Base-by-base conservation (phyloP, 208 protist species). In the Trypanosoma avium region DNA sequence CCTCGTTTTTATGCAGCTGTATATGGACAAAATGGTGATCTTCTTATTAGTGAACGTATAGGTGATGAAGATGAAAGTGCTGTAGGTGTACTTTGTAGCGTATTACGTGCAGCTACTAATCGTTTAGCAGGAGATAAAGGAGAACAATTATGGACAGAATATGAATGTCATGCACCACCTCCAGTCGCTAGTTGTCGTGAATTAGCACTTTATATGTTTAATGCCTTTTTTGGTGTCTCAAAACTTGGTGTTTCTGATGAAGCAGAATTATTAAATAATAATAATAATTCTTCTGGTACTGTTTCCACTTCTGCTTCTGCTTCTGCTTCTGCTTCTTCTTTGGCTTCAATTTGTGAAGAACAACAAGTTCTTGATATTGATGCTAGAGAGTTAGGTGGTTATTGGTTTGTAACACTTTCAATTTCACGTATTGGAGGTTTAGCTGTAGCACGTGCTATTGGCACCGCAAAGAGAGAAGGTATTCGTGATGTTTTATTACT, bases 141-240 rank as follows among this genome's bases (percentile, higher is more conserved):
- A 1, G 83, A 91, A 73, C 72, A 79, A 68, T 60, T 96, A 27
- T 96, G 84, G 87, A 83, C 74, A 8, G 86, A 93, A 64, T 96
- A 84, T 63, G 90, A 93, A 65, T 88, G 83, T 8, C 76, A 92
- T 59, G 56, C 74, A 1, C 46, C 73, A 8, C 80, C 83, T 2
- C 45, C 74, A 36, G 40, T 82, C 10, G 40, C 30, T 27, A 73
- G 74, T 0, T 38, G 66, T 4, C 67, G 77, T 7, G 81, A 84
- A 46, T 67, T 96, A 46, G 50, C 70, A 9, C 33, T 84, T 17
- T 77, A 86, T 45, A 81, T 96, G 42, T 93, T 96, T 56, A 65
- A 79, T 40, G 53, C 74, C 21, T 87, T 95, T 47, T 83, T 90
- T 52, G 89, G 89, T 21, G 30, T 59, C 8, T 63, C 54, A 21